A percentile compares a stretch with the other conserved stretches of the same genome.
Conservation (phyloP, 2,329 filamentous ascomycete species). For the Phialophora chinensis region DNA sequence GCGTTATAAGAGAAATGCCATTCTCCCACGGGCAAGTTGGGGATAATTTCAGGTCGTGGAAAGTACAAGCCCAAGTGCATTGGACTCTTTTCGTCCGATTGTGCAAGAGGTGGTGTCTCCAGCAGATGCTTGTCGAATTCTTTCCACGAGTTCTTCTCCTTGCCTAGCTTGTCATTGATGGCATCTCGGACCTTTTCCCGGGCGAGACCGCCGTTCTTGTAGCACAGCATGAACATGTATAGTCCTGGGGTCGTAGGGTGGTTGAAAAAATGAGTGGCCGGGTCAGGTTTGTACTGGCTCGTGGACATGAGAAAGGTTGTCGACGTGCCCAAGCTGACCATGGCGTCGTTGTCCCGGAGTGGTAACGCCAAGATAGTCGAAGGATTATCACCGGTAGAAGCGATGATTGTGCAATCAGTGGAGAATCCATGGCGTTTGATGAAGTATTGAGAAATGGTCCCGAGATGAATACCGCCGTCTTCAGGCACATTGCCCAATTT, state of each 20-base stretch:
- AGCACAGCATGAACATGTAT: conserved; percentile 99
- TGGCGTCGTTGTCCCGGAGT: conserved; percentile 84
- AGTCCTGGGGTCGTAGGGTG: conserved; percentile 87
- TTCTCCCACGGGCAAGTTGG: conserved; percentile 82
- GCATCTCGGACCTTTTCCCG: conserved; percentile 87
- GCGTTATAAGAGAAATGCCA: conserved; percentile 76
- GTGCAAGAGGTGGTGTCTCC: conserved; percentile 71
- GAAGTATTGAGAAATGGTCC: conserved; percentile 79
- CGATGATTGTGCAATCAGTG: conserved; percentile 74
- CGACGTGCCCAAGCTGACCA: conserved; percentile 91
- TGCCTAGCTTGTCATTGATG: conserved; percentile 62
- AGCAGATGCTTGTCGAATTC: conserved; percentile 78
- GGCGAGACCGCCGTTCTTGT: conserved; percentile 95
- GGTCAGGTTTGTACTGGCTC: conserved; percentile 85
- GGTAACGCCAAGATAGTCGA: conserved; percentile 92
- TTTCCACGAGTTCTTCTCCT: conserved; percentile 69
- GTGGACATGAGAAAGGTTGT: conserved; percentile 99
- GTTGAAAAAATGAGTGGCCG: conserved; percentile 96
- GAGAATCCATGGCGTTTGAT: conserved; percentile 78
- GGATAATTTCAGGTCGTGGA: conserved; percentile 91
- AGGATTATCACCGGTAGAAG: conserved; percentile 95
- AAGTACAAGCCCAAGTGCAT: conserved; percentile 94
- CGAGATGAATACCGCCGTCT: conserved; percentile 81
- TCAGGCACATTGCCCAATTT: conserved; percentile 82
- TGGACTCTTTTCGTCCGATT: conserved; percentile 59